phyloP scores from a whole-genome alignment of 1,284 basidiomycete genomes.

The Schizopora paradoxa region DNA sequence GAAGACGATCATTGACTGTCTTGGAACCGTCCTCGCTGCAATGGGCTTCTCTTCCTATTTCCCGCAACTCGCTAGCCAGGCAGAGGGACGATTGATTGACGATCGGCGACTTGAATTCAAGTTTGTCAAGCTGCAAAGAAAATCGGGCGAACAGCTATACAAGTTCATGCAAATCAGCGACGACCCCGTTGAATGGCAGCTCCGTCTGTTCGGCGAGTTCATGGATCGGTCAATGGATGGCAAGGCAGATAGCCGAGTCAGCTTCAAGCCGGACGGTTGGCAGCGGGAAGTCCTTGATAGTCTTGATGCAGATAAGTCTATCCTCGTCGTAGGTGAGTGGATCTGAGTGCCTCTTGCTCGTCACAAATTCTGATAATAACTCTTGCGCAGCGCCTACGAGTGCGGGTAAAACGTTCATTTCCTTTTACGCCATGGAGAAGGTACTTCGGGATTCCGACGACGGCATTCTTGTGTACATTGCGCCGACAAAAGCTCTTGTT shows the following conservation, averaged over 20 bases:
- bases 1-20: slow-evolving; percentile 30
- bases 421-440: slow-evolving; percentile 71
- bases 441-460: slow-evolving; percentile 55
- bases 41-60: slow-evolving; percentile 44
- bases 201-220: slow-evolving; percentile 61
- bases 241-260: slow-evolving; percentile 48
- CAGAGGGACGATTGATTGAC: slow-evolving; percentile 5
- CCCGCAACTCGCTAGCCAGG: slow-evolving; percentile 22
- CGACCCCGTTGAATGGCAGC: slow-evolving; percentile 57
- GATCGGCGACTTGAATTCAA: slow-evolving; percentile 44
- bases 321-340: slow-evolving; percentile 60
- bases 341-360: not conserved
- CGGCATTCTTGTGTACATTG: slow-evolving; percentile 66
- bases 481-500: slow-evolving; percentile 69
- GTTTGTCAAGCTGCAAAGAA: slow-evolving; percentile 38
- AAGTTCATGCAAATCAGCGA: slow-evolving; percentile 53
- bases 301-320: slow-evolving; percentile 51
- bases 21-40: slow-evolving; percentile 36
- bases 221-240: slow-evolving; percentile 72
- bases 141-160: slow-evolving; percentile 35
- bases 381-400: slow-evolving; percentile 51
- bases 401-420: slow-evolving; percentile 73
- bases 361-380: not conserved
- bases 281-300: slow-evolving; percentile 60
- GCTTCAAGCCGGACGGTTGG: slow-evolving; percentile 67